Evolutionary conservation across 2,329 filamentous ascomycete genomes (phyloP), one percentile per base, ranked within the genome.

Genomic region (Penicillium sp.): DNA sequence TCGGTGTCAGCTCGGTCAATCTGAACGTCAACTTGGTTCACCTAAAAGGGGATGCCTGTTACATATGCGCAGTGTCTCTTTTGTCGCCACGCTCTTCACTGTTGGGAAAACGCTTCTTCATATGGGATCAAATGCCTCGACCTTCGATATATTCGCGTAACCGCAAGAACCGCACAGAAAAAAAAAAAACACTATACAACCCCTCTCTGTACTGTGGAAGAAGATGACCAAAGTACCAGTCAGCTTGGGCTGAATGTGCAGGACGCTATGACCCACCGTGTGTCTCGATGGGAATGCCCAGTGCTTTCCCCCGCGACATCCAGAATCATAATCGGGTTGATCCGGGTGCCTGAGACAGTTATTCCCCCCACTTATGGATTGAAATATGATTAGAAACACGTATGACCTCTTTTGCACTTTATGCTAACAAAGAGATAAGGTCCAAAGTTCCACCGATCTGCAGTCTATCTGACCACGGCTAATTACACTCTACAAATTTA

Each of bases 91-190:
- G 58, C 60, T 58, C 50, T 50, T 17, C 44, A 11, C 30, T 14
- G 9, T 36, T 50, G 44, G 56, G 45, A 17, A 55, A 50, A 40
- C 19, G 19, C 19, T 22, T 28, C 50, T 50, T 59, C 50, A 59
- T 59, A 59, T 62, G 58, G 33, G 46, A 51, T 47, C 45, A 50
- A 45, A 50, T 35, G 44, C n/a, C 45, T 51, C 44, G 51, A 52
- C 47, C 47, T 46, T 30, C 17, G 11, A 31, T 17, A 28, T 17
- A 41, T 52, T 42, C 16, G 19, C 46, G 36, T 63, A 63, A 60
- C 59, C 62, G 62, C 63, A 61, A 62, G 57, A 58, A 60, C 56
- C 63, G 63, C 57, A 53, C 17, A 8, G 45, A 57, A 62, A 65
- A 61, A 65, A 61, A 54, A 52, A 57, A 51, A 17, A 19, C 4